A percentile compares a stretch with the other conserved stretches of the same genome.
Conservation (phyloP, 352 stramenopile species). For the Phytophthora pini region DNA sequence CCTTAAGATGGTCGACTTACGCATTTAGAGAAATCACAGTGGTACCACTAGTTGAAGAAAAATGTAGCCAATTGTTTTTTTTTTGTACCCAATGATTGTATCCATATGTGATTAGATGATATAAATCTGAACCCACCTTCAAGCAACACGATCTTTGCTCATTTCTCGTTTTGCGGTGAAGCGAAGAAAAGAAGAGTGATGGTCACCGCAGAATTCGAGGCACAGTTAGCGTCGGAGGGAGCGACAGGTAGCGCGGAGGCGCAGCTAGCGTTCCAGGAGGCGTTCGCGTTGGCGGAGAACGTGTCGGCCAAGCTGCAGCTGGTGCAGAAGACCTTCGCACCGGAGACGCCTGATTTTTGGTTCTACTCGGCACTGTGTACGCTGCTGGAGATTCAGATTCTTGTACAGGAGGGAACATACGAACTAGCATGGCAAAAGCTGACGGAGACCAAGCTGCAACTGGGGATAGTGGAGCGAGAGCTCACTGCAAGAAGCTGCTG, state of each 20-base stretch:
- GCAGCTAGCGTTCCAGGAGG: slow-evolving; percentile 38
- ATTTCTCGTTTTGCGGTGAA: slow-evolving; percentile 16
- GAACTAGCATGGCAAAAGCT: slow-evolving; percentile 30
- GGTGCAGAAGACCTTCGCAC: slow-evolving; percentile 28
- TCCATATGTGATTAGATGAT: background rate
- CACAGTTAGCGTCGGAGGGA: slow-evolving; percentile 34
- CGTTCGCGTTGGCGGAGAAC: slow-evolving; percentile 37
- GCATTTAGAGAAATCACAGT: too few relatives aligned
- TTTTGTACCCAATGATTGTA: slow-evolving; percentile 2
- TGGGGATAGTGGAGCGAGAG: slow-evolving; percentile 31
- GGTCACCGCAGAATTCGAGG: slow-evolving; percentile 26
- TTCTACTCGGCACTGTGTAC: slow-evolving; percentile 43
- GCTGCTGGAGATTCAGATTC: slow-evolving; percentile 46
- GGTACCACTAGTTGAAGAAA: background rate
- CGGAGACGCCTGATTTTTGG: slow-evolving; percentile 28
- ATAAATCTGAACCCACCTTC: slow-evolving; percentile 1
- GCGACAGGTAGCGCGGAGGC: slow-evolving; percentile 17
- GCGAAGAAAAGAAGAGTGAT: slow-evolving; percentile 26
- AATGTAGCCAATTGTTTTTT: too few relatives aligned
- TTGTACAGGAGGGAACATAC: slow-evolving; percentile 30
- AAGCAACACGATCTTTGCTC: slow-evolving; percentile 3
- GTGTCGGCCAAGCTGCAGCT: slow-evolving; percentile 36
- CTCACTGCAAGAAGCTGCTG: slow-evolving; percentile 27
- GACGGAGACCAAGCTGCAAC: slow-evolving; percentile 9
- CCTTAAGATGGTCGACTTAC: too few relatives aligned